Evolutionary conservation across 2,329 filamentous ascomycete species (phyloP).

Genomic region (Saccharata proteae): DNA sequence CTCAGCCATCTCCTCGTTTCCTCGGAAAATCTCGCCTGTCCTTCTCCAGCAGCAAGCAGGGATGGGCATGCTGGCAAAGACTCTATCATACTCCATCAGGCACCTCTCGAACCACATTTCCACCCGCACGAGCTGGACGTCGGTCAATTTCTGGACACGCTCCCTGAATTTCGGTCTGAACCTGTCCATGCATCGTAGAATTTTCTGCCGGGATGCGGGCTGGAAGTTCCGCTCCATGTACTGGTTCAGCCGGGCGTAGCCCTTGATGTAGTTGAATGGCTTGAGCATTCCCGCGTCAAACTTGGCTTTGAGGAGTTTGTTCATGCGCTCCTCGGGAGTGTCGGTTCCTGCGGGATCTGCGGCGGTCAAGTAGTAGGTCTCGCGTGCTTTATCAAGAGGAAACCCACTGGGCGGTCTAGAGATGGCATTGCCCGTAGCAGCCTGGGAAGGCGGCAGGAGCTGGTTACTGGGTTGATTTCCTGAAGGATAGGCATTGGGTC

Average conservation of each 20-base stretch:
- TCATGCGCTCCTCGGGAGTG: slow-evolving; percentile 88
- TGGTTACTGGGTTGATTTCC: slow-evolving; percentile 33
- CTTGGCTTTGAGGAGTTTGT: slow-evolving; percentile 85
- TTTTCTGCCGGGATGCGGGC: slow-evolving; percentile 73
- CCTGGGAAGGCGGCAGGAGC: slow-evolving; percentile 29
- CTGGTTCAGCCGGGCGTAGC: slow-evolving; percentile 75
- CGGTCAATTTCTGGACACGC: slow-evolving; percentile 81
- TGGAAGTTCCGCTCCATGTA: slow-evolving; percentile 89
- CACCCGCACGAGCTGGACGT: slow-evolving; percentile 86
- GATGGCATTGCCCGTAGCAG: slow-evolving; percentile 41
- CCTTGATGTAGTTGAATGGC: slow-evolving; percentile 97
- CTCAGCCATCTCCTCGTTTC: slow-evolving; percentile 98
- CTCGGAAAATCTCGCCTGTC: slow-evolving; percentile 92
- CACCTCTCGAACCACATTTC: slow-evolving; percentile 99
- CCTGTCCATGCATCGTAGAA: slow-evolving; percentile 77
- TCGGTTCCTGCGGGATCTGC: slow-evolving; percentile 83
- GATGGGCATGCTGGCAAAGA: slow-evolving; percentile 98
- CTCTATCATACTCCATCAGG: slow-evolving; percentile 93
- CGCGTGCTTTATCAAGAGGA: slow-evolving; percentile 59
- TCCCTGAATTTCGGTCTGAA: slow-evolving; percentile 95
- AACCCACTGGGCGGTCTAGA: slow-evolving; percentile 49
- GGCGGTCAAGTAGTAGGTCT: slow-evolving; percentile 89
- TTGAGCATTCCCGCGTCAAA: slow-evolving; percentile 90
- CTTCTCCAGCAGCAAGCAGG: slow-evolving; percentile 94
- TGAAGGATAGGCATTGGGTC: slow-evolving; percentile 18